Evolutionary conservation across 2,329 filamentous ascomycete genomes (phyloP), one percentile per base, ranked within the genome.

Genomic region (Epichloe glyceriae): DNA sequence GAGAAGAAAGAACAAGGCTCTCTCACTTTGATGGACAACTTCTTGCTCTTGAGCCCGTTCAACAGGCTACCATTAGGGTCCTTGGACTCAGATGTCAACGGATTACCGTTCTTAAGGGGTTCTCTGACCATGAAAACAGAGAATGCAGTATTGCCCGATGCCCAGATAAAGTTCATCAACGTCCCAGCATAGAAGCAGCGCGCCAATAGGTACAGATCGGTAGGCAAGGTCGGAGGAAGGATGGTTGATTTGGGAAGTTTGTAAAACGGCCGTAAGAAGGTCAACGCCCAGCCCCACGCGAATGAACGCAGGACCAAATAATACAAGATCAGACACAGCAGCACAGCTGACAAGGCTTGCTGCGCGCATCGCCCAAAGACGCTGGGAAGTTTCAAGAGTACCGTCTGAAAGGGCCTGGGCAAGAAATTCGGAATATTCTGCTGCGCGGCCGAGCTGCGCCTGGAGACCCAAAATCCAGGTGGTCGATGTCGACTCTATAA

Each of bases 1-100:
- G 11, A 11, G 2, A 11, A 37, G 7, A 4, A 22, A 0, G 6
- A 35, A 12, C 5, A 37, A 7, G n/a, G 14, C 17, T 15, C 8
- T 63, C 73, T 59, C 68, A 85, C 84, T 67, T 80, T 83, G 53
- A 87, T 81, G 10, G 86, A 74, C 8, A 87, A 74, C 65, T 91
- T 93, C 69, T 89, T 93, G 56, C 84, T 84, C 63, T 83, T 90
- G 44, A 97, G 67, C 0, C 91, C 91, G 51, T 83, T 88, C 46
- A 97, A 66, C 30, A 97, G 73, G 62, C 87, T 95, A 37, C 88
- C 89, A 61, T 95, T 97, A 1, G 91, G 88, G 65, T 96, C 90
- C 62, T 87, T 93, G 15, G 88, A 87, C 57, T 91, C 86, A 17
- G 79, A 78, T 0, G 88, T 95, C 51, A 97, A 76, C 4, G 90